Conservation (phyloP, 371 early-diverging fungal genomes). For the Mucor ambiguus region DNA sequence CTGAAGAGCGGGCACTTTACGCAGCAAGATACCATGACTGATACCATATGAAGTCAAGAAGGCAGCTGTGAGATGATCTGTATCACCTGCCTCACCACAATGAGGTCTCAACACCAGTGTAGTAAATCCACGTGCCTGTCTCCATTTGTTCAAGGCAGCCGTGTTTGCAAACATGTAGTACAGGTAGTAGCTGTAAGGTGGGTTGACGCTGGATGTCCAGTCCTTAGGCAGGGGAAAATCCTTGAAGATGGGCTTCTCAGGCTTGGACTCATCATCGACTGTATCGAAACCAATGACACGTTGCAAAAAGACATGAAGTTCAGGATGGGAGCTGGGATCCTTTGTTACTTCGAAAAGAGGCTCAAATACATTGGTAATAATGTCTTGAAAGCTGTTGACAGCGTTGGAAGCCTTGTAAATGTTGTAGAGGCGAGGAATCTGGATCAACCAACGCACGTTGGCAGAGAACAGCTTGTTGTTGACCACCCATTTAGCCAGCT, state of each 20-base stretch:
- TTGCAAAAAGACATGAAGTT: constrained; percentile 93
- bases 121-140: constrained; percentile 81
- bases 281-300: constrained; percentile 97
- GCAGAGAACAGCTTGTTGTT: constrained; percentile 88
- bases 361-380: constrained; percentile 86
- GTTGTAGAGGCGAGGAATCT: constrained; percentile 94
- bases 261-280: constrained; percentile 98
- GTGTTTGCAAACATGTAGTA: constrained; percentile 97
- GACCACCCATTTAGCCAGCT: constrained; percentile 92
- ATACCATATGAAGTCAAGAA: constrained; percentile 94
- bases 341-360: constrained; percentile 94
- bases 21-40: constrained; percentile 94
- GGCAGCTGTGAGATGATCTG: constrained; percentile 93
- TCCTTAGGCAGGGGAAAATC: constrained; percentile 86
- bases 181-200: constrained; percentile 97
- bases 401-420: constrained; percentile 78
- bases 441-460: constrained; percentile 97
- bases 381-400: constrained; percentile 80
- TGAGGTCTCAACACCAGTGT: constrained; percentile 97
- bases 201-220: constrained; percentile 85
- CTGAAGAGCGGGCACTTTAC: constrained; percentile 97
- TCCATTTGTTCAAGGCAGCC: constrained; percentile 85
- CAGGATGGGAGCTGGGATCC: constrained; percentile 84
- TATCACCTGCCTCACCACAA: constrained; percentile 98
- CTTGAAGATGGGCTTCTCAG: constrained; percentile 81